A percentile compares a stretch with the other conserved stretches of the same genome.
Evolutionary conservation across 1,284 basidiomycete species (phyloP).

Genomic region (Hemileia vastatrix): DNA sequence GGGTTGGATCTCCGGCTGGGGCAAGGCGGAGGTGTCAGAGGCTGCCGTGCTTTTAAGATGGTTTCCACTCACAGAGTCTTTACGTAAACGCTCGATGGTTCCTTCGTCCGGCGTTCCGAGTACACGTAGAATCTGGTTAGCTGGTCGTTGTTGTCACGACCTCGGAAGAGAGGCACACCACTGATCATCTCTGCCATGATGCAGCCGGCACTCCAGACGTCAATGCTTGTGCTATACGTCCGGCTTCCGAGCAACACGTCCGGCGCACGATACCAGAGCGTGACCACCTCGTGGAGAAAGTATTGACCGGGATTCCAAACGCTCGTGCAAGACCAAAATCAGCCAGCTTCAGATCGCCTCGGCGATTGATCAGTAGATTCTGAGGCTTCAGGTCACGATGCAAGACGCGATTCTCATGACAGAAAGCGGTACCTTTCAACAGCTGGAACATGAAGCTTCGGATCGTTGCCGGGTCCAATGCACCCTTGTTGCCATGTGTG

Average conservation of each 20-base stretch:
- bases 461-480: slow-evolving; percentile 80
- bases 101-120: slow-evolving; percentile 88
- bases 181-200: slow-evolving; percentile 96
- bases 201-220: slow-evolving; percentile 98
- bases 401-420: slow-evolving; percentile 94
- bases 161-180: slow-evolving; percentile 93
- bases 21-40: slow-evolving; percentile 12
- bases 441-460: slow-evolving; percentile 96
- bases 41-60: not conserved
- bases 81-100: slow-evolving; percentile 75
- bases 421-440: slow-evolving; percentile 92
- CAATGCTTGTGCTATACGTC: slow-evolving; percentile 96
- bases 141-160: slow-evolving; percentile 95
- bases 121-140: slow-evolving; percentile 95
- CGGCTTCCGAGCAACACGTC: slow-evolving; percentile 93
- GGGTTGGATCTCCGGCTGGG: slow-evolving; percentile 75
- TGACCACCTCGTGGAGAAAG: slow-evolving; percentile 92
- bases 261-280: slow-evolving; percentile 96
- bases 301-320: slow-evolving; percentile 90
- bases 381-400: slow-evolving; percentile 97
- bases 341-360: slow-evolving; percentile 89
- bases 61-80: slow-evolving; percentile 65
- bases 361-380: slow-evolving; percentile 91
- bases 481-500: slow-evolving; percentile 86
- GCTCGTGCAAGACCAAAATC: slow-evolving; percentile 84